Conservation (phyloP, 768 basidiomycete genomes). For the Asterophora parasitica region DNA sequence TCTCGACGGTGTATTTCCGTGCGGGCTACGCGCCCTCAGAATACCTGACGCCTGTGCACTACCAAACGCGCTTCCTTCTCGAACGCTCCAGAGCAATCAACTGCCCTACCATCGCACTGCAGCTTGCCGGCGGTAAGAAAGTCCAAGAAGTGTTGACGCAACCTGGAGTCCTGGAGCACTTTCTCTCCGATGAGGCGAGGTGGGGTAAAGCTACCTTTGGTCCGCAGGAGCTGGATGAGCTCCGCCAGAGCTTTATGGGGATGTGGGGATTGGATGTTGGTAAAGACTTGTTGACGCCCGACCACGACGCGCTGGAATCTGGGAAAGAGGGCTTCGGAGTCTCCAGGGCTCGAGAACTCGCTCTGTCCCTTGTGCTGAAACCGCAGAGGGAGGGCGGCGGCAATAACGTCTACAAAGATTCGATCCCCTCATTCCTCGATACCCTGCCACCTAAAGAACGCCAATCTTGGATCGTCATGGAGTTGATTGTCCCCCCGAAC, state of each 20-base stretch:
- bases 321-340: conserved; percentile 38
- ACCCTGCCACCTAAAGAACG: conserved; percentile 54
- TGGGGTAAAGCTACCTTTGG: conserved; percentile 29
- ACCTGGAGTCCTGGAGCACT: conserved; percentile 68
- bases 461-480: conserved; percentile 95
- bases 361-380: conserved; percentile 76
- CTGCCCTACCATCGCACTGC: conserved; percentile 85
- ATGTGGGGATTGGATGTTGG: conserved; percentile 80
- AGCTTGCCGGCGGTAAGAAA: conserved; percentile 96
- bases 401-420: conserved; percentile 87
- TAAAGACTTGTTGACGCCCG: conserved; percentile 29
- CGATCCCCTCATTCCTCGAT: conserved; percentile 76
- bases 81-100: conserved; percentile 87
- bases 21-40: conserved; percentile 84
- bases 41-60: conserved; percentile 62
- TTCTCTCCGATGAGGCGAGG: conserved; percentile 44
- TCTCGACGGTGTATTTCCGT: conserved; percentile 89
- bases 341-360: conserved; percentile 43
- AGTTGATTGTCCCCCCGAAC: conserved; percentile 76
- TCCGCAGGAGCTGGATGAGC: conserved; percentile 38
- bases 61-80: conserved; percentile 68
- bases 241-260: conserved; percentile 79
- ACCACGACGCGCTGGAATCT: conserved; percentile 20
- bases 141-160: conserved; percentile 84
- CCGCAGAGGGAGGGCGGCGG: conserved; percentile 98